Conservation (phyloP, 257 asterid genomes). For the Solanum tacnaense region DNA sequence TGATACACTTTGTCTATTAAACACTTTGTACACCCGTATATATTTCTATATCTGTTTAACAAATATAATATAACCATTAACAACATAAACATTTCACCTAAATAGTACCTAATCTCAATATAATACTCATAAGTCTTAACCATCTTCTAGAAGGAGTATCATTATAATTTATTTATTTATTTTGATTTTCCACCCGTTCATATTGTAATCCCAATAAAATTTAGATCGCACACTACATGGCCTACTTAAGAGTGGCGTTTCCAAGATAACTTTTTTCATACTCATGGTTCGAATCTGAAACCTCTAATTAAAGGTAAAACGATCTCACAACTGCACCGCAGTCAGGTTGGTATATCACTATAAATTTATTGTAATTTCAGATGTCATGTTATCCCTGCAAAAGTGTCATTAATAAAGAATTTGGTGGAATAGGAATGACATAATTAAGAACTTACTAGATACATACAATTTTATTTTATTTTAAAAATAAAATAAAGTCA, state of each 20-base stretch:
- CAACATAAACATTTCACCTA: not conserved
- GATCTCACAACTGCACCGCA: no score
- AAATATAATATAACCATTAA: not conserved
- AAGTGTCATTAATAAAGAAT: not conserved
- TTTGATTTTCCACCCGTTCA: no score
- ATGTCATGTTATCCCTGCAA: not conserved
- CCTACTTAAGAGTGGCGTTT: fast-evolving
- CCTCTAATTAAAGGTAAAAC: no score
- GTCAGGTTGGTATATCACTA: no score
- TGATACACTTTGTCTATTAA: not conserved
- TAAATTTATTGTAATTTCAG: not conserved
- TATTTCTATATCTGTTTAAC: not conserved
- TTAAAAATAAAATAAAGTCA: not conserved
- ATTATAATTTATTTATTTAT: no score
- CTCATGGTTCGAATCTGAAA: fast-evolving
- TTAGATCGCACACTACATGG: fast-evolving
- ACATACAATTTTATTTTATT: no score
- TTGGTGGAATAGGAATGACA: not conserved
- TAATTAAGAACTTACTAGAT: not conserved
- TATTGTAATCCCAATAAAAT: no score
- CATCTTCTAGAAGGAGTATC: not conserved
- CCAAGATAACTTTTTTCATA: no score
- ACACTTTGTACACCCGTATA: no score
- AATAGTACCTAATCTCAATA: not conserved
- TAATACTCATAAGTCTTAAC: not conserved